Evolutionary conservation across 2,329 filamentous ascomycete genomes (phyloP).

Genomic region (Parasarocladium wereldwijsianum): DNA sequence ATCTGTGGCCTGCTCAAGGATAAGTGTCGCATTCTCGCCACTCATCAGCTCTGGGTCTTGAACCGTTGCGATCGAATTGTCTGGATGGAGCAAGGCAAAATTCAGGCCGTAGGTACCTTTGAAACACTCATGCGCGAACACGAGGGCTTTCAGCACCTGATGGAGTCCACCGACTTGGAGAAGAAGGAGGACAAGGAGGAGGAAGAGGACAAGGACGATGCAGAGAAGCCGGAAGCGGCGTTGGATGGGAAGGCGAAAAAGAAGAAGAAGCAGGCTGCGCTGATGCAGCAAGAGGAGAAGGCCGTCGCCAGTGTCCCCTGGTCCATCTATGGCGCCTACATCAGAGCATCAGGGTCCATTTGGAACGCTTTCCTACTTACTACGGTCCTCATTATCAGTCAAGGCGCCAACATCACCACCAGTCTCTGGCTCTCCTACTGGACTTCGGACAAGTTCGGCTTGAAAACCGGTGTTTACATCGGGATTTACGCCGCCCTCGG

Average conservation of each 20-base stretch:
- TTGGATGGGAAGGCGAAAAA: constrained; percentile 34
- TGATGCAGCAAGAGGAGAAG: constrained; percentile 62
- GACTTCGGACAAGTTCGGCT: constrained; percentile 65
- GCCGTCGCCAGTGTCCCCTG: constrained; percentile 66
- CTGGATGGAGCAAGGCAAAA: constrained; percentile 77
- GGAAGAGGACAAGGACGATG: constrained; percentile 30
- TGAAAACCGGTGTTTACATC: constrained; percentile 56
- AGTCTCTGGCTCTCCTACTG: constrained; percentile 90
- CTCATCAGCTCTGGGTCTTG: constrained; percentile 88
- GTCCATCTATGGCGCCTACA: constrained; percentile 65
- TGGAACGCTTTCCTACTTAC: constrained; percentile 51
- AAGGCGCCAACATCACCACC: constrained; percentile 75
- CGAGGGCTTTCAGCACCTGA: constrained; percentile 63
- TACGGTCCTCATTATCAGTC: constrained; percentile 52
- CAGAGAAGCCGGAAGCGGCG: constrained; percentile 23
- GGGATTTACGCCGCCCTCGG: constrained; percentile 59
- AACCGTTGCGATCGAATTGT: constrained; percentile 83
- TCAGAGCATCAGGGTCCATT: constrained; percentile 58
- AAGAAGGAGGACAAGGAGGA: constrained; percentile 37
- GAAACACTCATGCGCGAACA: constrained; percentile 72
- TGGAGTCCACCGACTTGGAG: constrained; percentile 71
- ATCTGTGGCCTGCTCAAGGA: constrained; percentile 78
- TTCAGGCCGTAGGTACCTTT: constrained; percentile 79
- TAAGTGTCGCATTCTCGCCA: constrained; percentile 84
- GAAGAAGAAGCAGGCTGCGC: constrained; percentile 40